A percentile compares a stretch with the other conserved stretches of the same genome.
Conservation (phyloP, 352 stramenopile genomes). For the Phytopythium cucurbitacearum region DNA sequence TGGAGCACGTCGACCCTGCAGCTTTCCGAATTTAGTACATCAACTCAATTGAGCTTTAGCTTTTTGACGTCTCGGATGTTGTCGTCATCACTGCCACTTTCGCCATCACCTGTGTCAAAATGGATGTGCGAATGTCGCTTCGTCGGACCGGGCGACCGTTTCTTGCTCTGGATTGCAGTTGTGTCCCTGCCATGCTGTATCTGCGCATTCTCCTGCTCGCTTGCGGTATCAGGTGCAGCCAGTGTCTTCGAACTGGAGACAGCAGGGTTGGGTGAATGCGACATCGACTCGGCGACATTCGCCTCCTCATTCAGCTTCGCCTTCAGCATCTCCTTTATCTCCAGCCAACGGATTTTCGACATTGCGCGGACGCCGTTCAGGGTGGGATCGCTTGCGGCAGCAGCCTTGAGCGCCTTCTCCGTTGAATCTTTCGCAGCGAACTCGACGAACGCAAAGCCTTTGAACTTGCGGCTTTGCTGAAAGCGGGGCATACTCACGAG, state of each 20-base stretch:
- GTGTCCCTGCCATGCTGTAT: neutral
- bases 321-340: constrained; percentile 68
- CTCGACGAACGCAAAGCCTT: constrained; percentile 83
- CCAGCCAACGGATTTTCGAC: constrained; percentile 49
- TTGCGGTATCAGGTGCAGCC: neutral
- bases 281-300: neutral
- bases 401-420: constrained; percentile 17
- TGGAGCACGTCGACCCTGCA: constrained; percentile 67
- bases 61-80: constrained; percentile 17
- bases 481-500: constrained; percentile 77
- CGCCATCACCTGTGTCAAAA: constrained; percentile 14
- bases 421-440: constrained; percentile 39
- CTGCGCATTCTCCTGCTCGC: constrained; percentile 14
- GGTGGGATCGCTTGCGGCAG: constrained; percentile 11
- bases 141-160: neutral
- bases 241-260: neutral
- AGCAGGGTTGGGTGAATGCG: neutral
- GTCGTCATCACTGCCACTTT: constrained; percentile 11
- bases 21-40: constrained; percentile 62
- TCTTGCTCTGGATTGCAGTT: neutral
- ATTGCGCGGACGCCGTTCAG: constrained; percentile 46
- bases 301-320: constrained; percentile 18
- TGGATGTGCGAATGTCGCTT: constrained; percentile 25
- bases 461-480: constrained; percentile 58
- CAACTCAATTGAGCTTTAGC: constrained; percentile 5